phyloP scores from a whole-genome alignment of 176 grass and related monocot species.

The Tillandsia leiboldiana region DNA sequence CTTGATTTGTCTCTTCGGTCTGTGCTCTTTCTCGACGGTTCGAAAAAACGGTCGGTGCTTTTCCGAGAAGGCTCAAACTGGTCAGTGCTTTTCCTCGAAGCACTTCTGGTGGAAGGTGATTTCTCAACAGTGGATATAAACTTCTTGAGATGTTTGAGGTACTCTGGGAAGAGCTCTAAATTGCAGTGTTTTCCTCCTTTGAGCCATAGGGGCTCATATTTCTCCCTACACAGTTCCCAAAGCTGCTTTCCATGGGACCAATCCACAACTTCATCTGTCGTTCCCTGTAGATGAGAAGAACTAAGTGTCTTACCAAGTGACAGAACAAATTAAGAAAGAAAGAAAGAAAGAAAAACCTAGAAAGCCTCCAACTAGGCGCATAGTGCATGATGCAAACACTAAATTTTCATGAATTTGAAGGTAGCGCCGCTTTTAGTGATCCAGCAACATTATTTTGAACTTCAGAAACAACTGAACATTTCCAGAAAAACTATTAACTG shows the following conservation, averaged over 20 bases:
- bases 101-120: conserved; percentile 40
- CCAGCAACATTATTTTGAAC: neutral
- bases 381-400: neutral
- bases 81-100: conserved; percentile 44
- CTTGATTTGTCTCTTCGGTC: conserved; percentile 46
- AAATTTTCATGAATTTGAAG: neutral
- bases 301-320: neutral
- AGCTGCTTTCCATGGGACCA: conserved; percentile 81
- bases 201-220: conserved; percentile 87
- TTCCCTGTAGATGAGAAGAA: conserved; percentile 41
- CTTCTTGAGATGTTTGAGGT: conserved; percentile 66
- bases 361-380: neutral
- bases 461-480: neutral
- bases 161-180: conserved; percentile 85
- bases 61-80: conserved; percentile 56
- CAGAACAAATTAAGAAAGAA: neutral
- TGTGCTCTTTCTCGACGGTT: conserved; percentile 51
- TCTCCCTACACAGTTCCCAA: conserved; percentile 79
- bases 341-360: neutral
- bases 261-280: conserved; percentile 81
- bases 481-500: neutral
- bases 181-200: conserved; percentile 88
- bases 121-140: conserved; percentile 66
- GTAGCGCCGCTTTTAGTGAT: neutral
- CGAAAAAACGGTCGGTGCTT: conserved; percentile 38